phyloP scores from a whole-genome alignment of 2,329 filamentous ascomycete genomes.

The Cladobotryum mycophilum region DNA sequence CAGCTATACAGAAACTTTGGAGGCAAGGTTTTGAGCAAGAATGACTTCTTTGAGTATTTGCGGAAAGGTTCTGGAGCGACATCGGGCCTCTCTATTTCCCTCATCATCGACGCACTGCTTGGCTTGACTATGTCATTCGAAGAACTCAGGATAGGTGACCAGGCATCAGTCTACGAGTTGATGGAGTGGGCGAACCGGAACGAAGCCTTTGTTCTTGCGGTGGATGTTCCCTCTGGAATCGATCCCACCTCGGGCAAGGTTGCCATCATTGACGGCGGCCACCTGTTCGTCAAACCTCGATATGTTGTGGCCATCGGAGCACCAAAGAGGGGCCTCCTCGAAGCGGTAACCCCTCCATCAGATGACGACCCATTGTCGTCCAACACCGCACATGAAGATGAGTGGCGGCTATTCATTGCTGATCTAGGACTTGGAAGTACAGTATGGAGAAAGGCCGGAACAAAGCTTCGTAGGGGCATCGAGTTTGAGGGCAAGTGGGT shows the following conservation, averaged over 20 bases:
- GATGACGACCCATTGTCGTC: constrained; percentile 31
- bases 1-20: constrained; percentile 80
- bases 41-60: constrained; percentile 55
- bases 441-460: constrained; percentile 79
- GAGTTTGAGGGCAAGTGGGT: constrained; percentile 88
- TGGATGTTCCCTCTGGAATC: constrained; percentile 88
- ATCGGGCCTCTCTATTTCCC: constrained; percentile 54
- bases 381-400: constrained; percentile 39
- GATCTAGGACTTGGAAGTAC: constrained; percentile 81
- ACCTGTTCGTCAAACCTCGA: constrained; percentile 73
- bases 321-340: constrained; percentile 77
- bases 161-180: constrained; percentile 78
- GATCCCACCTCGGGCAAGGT: constrained; percentile 69
- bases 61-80: constrained; percentile 37
- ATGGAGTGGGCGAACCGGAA: constrained; percentile 92
- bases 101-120: constrained; percentile 85
- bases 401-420: constrained; percentile 76
- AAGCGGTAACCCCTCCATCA: constrained; percentile 56
- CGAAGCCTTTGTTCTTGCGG: constrained; percentile 72
- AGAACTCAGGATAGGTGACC: constrained; percentile 74
- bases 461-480: constrained; percentile 73
- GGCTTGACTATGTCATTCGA: constrained; percentile 85
- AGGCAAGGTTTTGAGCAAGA: constrained; percentile 60
- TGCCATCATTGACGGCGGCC: constrained; percentile 63
- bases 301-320: constrained; percentile 82